Evolutionary conservation across 371 early-diverging fungal species (phyloP).

Genomic region (Massospora cicadina): DNA sequence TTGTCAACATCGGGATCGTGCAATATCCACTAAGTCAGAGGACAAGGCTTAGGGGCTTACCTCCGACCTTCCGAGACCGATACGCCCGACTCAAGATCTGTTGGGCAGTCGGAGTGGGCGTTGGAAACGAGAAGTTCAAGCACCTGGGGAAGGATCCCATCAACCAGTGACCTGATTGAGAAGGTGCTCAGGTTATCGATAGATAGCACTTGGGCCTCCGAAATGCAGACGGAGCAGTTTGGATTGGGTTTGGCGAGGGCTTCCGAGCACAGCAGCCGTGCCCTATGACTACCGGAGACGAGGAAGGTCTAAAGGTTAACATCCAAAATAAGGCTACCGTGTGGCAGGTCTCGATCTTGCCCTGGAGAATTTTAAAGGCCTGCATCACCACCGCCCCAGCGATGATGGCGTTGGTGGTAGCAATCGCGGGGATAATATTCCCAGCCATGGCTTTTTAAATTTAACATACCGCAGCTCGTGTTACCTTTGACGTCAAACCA

Average conservation of each 20-base stretch:
- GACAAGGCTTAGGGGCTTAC: conserved; percentile 17
- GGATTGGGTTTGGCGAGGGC: conserved; percentile 32
- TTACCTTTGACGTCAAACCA: conserved; percentile 78
- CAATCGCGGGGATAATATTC: conserved; percentile 99
- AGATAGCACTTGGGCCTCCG: background rate
- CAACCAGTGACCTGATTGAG: background rate
- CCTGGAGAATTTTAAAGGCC: conserved; percentile 51
- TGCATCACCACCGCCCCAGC: conserved; percentile 88
- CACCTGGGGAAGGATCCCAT: background rate
- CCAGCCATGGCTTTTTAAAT: conserved; percentile 22
- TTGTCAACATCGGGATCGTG: conserved; percentile 89
- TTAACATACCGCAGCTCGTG: conserved; percentile 1
- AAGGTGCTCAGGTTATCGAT: background rate
- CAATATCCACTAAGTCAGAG: conserved; percentile 30
- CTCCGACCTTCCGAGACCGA: conserved; percentile 32
- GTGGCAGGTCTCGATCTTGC: conserved; percentile 26
- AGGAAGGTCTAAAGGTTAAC: conserved; percentile 27
- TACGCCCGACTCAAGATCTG: conserved; percentile 16
- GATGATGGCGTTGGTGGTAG: conserved; percentile 98
- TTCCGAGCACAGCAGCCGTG: conserved; percentile 28
- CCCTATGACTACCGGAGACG: conserved; percentile 27
- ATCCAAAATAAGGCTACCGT: conserved; percentile 21
- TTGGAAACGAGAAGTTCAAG: background rate
- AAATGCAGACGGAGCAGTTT: conserved; percentile 32
- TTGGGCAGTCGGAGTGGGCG: no score